phyloP scores from a whole-genome alignment of 441 rosid genomes.

The Erodium texanum region DNA sequence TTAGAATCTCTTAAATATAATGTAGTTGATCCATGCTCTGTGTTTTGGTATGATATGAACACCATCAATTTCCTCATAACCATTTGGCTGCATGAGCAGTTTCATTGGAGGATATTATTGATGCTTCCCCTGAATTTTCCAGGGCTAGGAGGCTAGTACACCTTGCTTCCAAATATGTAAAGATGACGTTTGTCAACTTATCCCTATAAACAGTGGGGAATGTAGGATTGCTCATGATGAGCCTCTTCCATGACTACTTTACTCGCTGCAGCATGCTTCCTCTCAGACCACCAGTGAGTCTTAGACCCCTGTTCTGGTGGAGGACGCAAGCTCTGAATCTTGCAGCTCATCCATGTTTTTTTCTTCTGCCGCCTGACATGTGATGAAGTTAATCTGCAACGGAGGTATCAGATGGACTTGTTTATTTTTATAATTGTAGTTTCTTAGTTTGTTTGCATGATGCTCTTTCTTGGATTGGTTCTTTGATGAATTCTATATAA shows the following conservation, averaged over 20 bases:
- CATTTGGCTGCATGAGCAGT: slow-evolving; percentile 19
- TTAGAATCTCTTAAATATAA: slow-evolving; percentile 3
- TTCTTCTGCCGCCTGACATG: background rate
- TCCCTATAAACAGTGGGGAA: slow-evolving; percentile 23
- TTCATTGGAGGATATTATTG: slow-evolving; percentile 27
- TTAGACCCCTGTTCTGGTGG: slow-evolving; percentile 19
- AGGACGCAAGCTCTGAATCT: slow-evolving; percentile 21
- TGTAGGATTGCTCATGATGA: slow-evolving; percentile 10
- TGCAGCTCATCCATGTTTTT: slow-evolving; percentile 15
- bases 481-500: background rate
- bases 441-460: background rate
- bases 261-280: slow-evolving; percentile 20
- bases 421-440: background rate
- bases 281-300: slow-evolving; percentile 24
- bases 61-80: slow-evolving; percentile 12
- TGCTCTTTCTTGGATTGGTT: slow-evolving; percentile 2
- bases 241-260: slow-evolving; percentile 18
- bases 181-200: slow-evolving; percentile 20
- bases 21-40: slow-evolving; percentile 10
- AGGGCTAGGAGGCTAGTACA: slow-evolving; percentile 32
- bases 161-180: slow-evolving; percentile 26
- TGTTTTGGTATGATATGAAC: slow-evolving; percentile 12
- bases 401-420: slow-evolving; percentile 2
- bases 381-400: slow-evolving; percentile 1
- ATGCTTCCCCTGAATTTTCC: slow-evolving; percentile 41